Conservation (phyloP, 192 early-diverging fungal genomes). For the Dispira parvispora region DNA sequence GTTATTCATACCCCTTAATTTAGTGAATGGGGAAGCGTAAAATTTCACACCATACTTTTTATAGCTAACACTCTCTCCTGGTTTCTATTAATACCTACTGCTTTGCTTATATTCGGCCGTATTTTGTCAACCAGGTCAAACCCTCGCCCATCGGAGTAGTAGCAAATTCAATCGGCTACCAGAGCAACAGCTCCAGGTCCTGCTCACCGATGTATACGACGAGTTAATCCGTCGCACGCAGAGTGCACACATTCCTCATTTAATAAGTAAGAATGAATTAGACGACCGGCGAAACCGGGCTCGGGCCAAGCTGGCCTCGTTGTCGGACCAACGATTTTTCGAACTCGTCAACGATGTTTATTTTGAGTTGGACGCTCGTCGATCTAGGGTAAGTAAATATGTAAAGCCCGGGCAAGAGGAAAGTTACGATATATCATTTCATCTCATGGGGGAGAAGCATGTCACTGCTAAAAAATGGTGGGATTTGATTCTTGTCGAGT, state of each 20-base stretch:
- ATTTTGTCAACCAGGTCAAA: neutral
- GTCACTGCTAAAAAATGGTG: neutral
- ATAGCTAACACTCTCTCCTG: neutral
- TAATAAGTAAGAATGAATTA: slow-evolving; percentile 43
- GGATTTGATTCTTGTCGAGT: neutral
- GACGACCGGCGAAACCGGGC: slow-evolving; percentile 86
- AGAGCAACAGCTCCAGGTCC: slow-evolving; percentile 77
- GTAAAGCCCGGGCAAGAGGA: neutral
- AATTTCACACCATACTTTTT: no score
- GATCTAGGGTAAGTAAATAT: neutral
- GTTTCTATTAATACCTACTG: neutral
- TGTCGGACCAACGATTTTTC: slow-evolving; percentile 71
- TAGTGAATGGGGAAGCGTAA: no score
- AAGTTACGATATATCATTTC: neutral
- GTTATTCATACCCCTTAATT: no score
- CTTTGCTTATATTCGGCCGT: neutral
- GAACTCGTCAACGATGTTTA: slow-evolving; percentile 85
- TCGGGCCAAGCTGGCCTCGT: slow-evolving; percentile 87
- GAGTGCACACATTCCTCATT: slow-evolving; percentile 9
- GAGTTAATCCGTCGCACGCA: slow-evolving; percentile 58
- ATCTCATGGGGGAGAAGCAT: neutral
- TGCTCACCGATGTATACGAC: slow-evolving; percentile 92
- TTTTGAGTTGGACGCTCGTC: slow-evolving; percentile 34
- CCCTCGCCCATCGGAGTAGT: neutral
- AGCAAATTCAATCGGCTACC: slow-evolving; percentile 61